Conservation (phyloP, 768 basidiomycete species). For the Floccularia luteovirens region DNA sequence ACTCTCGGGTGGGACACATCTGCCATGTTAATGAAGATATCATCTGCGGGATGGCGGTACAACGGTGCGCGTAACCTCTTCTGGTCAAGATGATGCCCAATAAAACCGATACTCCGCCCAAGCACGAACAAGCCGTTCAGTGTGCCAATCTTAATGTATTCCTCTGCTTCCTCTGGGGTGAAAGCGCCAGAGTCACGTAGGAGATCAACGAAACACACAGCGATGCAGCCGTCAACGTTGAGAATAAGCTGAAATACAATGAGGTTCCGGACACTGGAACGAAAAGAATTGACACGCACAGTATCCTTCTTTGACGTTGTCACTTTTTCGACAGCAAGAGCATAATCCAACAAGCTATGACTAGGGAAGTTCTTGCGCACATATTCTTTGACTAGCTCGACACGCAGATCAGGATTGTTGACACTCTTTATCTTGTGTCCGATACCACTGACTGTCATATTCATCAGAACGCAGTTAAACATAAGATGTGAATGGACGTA, state of each 20-base stretch:
- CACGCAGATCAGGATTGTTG: constrained; percentile 91
- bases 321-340: constrained; percentile 94
- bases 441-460: constrained; percentile 77
- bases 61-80: constrained; percentile 88
- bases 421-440: constrained; percentile 99
- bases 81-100: constrained; percentile 95
- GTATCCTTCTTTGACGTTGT: constrained; percentile 98
- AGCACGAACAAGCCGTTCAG: constrained; percentile 97
- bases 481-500: constrained; percentile 25
- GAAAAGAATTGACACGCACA: constrained; percentile 26
- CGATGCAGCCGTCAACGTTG: constrained; percentile 95
- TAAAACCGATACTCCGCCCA: constrained; percentile 96
- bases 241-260: constrained; percentile 61
- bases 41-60: constrained; percentile 93
- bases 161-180: constrained; percentile 91
- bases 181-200: constrained; percentile 91
- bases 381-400: constrained; percentile 93
- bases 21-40: constrained; percentile 94
- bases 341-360: constrained; percentile 89
- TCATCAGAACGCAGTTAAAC: constrained; percentile 4
- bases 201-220: constrained; percentile 94
- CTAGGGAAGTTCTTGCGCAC: constrained; percentile 94
- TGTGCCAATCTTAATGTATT: constrained; percentile 96
- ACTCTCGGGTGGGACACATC: constrained; percentile 80
- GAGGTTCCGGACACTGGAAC: background rate